Conservation (phyloP, 768 basidiomycete genomes). For the Suillus decipiens region DNA sequence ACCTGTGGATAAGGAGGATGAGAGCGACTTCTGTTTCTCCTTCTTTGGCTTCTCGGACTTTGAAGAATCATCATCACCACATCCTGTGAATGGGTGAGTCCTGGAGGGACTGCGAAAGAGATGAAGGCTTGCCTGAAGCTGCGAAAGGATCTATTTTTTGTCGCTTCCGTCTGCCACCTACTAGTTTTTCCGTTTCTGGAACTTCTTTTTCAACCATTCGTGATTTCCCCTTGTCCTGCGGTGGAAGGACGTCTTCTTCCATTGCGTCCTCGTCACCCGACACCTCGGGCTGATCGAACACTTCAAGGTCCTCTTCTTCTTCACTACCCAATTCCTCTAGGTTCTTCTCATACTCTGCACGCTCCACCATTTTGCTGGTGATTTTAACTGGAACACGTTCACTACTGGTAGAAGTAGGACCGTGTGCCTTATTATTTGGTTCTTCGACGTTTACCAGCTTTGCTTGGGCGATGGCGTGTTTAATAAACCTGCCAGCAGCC, state of each 20-base stretch:
- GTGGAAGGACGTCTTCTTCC: slow-evolving; percentile 12
- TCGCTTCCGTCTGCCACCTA: slow-evolving; percentile 47
- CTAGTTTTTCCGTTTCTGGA: slow-evolving; percentile 13
- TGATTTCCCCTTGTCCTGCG: slow-evolving; percentile 36
- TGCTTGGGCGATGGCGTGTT: slow-evolving; percentile 74
- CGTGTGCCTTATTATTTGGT: slow-evolving; percentile 11
- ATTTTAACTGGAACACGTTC: slow-evolving; percentile 51
- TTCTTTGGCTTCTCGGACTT: slow-evolving; percentile 3
- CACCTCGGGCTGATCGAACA: slow-evolving; percentile 34
- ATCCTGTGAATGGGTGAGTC: slow-evolving; percentile 28
- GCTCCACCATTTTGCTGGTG: slow-evolving; percentile 74
- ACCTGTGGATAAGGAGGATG: background rate
- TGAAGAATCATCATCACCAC: slow-evolving; percentile 23
- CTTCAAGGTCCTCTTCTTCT: slow-evolving; percentile 42
- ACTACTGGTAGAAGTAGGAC: slow-evolving; percentile 18
- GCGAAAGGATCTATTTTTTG: slow-evolving; percentile 65
- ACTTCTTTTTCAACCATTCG: slow-evolving; percentile 35
- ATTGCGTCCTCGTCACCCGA: slow-evolving; percentile 15
- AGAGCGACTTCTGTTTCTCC: slow-evolving; percentile 16
- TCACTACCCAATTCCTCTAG: slow-evolving; percentile 45
- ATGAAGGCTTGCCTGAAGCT: slow-evolving; percentile 38
- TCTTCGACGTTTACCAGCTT: slow-evolving; percentile 40
- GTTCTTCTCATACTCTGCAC: slow-evolving; percentile 62
- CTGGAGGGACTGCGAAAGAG: background rate
- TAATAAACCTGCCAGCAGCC: slow-evolving; percentile 82